Percentiles rank a stretch among this genome's conserved stretches.
Conservation (phyloP, 2,329 filamentous ascomycete species). For the Claviceps sorghi region DNA sequence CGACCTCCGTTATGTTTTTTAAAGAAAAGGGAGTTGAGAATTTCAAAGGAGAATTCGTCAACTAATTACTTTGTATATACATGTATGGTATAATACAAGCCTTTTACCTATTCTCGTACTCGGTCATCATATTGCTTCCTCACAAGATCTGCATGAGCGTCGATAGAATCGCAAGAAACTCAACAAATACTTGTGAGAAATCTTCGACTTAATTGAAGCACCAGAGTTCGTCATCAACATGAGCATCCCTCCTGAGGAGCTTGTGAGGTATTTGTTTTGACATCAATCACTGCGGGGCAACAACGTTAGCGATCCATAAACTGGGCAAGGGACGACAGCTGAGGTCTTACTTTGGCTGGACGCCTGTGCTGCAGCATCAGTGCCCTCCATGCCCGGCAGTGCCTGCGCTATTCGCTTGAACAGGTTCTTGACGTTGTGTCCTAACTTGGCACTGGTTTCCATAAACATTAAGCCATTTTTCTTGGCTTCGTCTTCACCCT, state of each 20-base stretch:
- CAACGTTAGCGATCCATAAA: constrained; percentile 11
- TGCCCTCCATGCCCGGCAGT: constrained; percentile 90
- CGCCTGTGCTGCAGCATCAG: constrained; percentile 60
- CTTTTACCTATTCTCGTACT: not conserved
- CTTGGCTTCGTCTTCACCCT: constrained; percentile 96
- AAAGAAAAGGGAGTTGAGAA: not conserved
- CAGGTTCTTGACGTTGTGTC: constrained; percentile 93
- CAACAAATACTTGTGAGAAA: not conserved
- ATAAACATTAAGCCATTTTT: constrained; percentile 98
- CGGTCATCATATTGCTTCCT: not conserved
- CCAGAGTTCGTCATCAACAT: constrained; percentile 15
- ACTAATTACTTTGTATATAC: not conserved
- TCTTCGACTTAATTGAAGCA: not conserved
- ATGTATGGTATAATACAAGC: not conserved
- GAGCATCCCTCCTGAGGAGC: constrained; percentile 57
- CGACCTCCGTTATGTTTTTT: not conserved
- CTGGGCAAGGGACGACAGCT: not conserved
- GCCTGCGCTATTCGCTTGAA: constrained; percentile 98
- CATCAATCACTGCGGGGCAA: constrained; percentile 64
- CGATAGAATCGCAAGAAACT: not conserved
- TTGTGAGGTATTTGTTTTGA: constrained; percentile 64
- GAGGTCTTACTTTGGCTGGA: constrained; percentile 57
- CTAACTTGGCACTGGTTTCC: constrained; percentile 94
- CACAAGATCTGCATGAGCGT: not conserved
- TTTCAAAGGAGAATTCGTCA: not conserved